phyloP scores from a whole-genome alignment of 2,329 filamentous ascomycete species.

The Fonsecaea pugnacius region DNA sequence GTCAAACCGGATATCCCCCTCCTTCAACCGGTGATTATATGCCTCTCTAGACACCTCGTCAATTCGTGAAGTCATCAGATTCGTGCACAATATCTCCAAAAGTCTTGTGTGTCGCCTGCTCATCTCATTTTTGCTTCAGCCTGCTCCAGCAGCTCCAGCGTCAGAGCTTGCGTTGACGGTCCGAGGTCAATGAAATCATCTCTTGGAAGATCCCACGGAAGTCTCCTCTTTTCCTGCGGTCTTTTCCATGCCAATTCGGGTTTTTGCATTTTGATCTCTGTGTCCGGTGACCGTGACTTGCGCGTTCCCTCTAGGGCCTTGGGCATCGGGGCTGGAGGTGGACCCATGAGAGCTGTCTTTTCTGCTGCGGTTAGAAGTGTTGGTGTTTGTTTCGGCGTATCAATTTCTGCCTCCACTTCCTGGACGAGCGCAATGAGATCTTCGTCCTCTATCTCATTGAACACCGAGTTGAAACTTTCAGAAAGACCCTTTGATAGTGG shows the following conservation, averaged over 20 bases:
- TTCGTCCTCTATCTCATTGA: conserved; percentile 31
- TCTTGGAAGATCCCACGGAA: conserved; percentile 17
- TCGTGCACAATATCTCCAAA: not conserved
- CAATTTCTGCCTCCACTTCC: conserved; percentile 21
- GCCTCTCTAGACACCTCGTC: not conserved
- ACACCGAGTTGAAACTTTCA: conserved; percentile 31
- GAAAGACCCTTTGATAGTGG: not conserved
- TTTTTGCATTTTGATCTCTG: not conserved
- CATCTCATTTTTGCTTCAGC: conserved; percentile 24
- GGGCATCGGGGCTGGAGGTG: not conserved
- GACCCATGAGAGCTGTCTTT: not conserved
- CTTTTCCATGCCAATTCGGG: not conserved
- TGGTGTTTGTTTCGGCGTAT: not conserved
- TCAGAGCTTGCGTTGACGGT: conserved; percentile 31
- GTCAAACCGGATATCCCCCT: not conserved
- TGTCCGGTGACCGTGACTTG: not conserved
- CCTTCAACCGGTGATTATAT: not conserved
- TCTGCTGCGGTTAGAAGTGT: not conserved
- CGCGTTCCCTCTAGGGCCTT: not conserved
- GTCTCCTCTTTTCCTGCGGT: not conserved
- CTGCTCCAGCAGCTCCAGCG: conserved; percentile 26
- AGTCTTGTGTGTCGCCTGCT: not conserved
- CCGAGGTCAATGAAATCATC: conserved; percentile 29
- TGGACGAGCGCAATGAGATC: conserved; percentile 28
- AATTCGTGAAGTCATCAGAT: not conserved